These are phyloP conservation scores for Ramaria sp. DNA, from an alignment of 768 basidiomycete genomes.

Conservation along the genomic window DNA sequence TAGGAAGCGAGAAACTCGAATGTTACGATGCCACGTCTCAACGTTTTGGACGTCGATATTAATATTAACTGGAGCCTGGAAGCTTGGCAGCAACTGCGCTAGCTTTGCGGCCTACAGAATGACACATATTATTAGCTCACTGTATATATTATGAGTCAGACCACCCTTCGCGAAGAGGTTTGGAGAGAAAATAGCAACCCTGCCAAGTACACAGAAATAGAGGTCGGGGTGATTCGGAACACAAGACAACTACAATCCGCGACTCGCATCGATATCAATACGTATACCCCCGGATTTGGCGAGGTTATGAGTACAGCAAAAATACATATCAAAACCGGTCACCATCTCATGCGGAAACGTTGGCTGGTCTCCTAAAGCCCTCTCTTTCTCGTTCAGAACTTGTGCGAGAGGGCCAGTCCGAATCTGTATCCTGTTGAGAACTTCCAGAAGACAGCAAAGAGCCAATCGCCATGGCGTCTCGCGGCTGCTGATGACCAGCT, in stretches of 20 bases:
- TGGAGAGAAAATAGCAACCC: background rate
- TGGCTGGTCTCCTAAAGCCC: background rate
- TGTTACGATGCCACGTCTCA: too few species aligned
- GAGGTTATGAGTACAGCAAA: background rate
- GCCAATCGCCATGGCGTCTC: slow-evolving; percentile 72
- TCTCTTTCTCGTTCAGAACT: slow-evolving; percentile 5
- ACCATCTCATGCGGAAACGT: background rate
- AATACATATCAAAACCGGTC: background rate
- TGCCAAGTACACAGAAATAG: slow-evolving; percentile 2
- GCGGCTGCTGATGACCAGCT: slow-evolving; percentile 56
- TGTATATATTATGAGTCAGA: too few species aligned
- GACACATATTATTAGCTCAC: background rate
- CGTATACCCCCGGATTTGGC: background rate
- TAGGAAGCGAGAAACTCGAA: background rate
- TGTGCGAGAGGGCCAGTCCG: slow-evolving; percentile 14
- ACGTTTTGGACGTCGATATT: too few species aligned
- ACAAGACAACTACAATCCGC: background rate
- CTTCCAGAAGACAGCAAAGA: slow-evolving; percentile 49
- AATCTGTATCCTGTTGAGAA: slow-evolving; percentile 16
- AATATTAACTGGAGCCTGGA: too few species aligned
- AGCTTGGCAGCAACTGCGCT: background rate
- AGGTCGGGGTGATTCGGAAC: background rate
- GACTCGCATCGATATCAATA: background rate
- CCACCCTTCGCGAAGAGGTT: too few species aligned
- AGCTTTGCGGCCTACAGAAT: background rate